phyloP scores from a whole-genome alignment of 176 grass and related monocot species.

The Eragrostis curvula region DNA sequence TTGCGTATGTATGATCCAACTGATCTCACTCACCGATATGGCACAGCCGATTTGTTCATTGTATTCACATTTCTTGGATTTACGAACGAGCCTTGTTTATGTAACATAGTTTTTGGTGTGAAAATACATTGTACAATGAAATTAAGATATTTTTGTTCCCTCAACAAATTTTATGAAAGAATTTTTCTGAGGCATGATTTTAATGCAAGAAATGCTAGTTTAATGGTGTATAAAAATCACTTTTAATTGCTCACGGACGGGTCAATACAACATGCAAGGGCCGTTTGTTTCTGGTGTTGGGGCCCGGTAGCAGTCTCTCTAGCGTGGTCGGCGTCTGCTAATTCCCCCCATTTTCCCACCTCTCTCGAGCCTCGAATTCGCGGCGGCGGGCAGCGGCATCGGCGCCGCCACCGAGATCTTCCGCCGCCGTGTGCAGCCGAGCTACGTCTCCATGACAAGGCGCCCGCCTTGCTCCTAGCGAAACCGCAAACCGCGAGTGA shows the following conservation, averaged over 20 bases:
- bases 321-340: not conserved
- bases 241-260: not conserved
- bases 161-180: not conserved
- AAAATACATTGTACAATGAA: not conserved
- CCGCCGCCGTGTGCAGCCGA: not conserved
- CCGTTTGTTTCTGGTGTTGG: not conserved
- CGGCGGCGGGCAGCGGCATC: not conserved
- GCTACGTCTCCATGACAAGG: not conserved
- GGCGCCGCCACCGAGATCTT: constrained; percentile 14
- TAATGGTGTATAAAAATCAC: not conserved
- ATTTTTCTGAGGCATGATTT: too few species aligned
- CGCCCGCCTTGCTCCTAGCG: constrained; percentile 3
- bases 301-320: constrained; percentile 4
- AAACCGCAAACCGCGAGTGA: not conserved
- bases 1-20: constrained; percentile 29
- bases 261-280: not conserved
- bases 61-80: constrained; percentile 30
- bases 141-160: not conserved
- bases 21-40: constrained; percentile 13
- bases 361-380: not conserved
- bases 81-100: constrained; percentile 8
- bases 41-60: constrained; percentile 38
- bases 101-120: constrained; percentile 42
- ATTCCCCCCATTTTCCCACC: not conserved
- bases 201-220: not conserved